Conservation (phyloP, 2,329 filamentous ascomycete species). For the Penicillium frequentans region DNA sequence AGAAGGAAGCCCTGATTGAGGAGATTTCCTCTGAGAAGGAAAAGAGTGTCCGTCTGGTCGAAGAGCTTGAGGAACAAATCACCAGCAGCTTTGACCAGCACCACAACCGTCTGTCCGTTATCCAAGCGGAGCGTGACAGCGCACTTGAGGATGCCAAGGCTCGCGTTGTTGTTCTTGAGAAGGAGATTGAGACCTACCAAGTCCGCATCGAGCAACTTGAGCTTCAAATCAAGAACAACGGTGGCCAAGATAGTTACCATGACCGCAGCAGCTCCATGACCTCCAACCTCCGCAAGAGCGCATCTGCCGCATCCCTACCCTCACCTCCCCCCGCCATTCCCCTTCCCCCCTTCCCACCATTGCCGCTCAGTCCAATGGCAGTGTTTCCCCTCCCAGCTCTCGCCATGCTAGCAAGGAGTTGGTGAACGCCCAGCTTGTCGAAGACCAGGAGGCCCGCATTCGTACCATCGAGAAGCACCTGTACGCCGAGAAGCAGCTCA, state of each 20-base stretch:
- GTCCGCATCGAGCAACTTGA: slow-evolving; percentile 68
- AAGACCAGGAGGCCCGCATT: slow-evolving; percentile 94
- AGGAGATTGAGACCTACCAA: slow-evolving; percentile 62
- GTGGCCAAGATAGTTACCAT: slow-evolving; percentile 41
- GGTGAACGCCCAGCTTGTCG: slow-evolving; percentile 75
- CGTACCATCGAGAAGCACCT: slow-evolving; percentile 96
- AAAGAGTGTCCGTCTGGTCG: slow-evolving; percentile 87
- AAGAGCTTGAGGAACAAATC: slow-evolving; percentile 95
- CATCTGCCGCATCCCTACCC: slow-evolving; percentile 78
- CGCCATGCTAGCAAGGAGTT: slow-evolving; percentile 82
- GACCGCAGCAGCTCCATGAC: slow-evolving; percentile 59
- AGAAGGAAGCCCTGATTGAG: slow-evolving; percentile 48
- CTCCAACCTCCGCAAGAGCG: slow-evolving; percentile 79
- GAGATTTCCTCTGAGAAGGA: slow-evolving; percentile 67
- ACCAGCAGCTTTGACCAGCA: slow-evolving; percentile 94
- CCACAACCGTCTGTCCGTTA: slow-evolving; percentile 83
- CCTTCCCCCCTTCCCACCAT: slow-evolving; percentile 78
- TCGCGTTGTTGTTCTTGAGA: slow-evolving; percentile 62
- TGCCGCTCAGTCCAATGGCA: slow-evolving; percentile 49
- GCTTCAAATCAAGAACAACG: slow-evolving; percentile 45
- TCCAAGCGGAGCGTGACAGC: slow-evolving; percentile 71
- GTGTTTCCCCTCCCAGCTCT: slow-evolving; percentile 60
- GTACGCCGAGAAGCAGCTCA: slow-evolving; percentile 93
- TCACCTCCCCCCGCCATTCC: slow-evolving; percentile 95
- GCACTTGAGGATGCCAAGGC: slow-evolving; percentile 77